Percentiles rank a stretch among this genome's conserved stretches.
These are phyloP conservation scores for Leccinum longicurvipes DNA, from an alignment of 768 basidiomycete genomes.

Conservation along the genomic window DNA sequence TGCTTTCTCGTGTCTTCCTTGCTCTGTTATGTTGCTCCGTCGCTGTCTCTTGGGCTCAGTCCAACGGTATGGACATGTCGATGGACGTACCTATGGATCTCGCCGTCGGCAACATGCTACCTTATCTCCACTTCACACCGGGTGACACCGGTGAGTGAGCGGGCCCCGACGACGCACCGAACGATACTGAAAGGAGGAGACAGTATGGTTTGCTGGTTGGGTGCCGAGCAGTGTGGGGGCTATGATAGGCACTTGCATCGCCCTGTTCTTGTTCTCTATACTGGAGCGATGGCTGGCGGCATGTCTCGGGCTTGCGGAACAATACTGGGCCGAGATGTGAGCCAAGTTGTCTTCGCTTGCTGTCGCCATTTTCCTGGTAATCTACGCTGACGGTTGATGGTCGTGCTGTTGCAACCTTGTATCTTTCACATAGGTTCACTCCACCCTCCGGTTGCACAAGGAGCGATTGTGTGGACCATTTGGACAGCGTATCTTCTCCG, in stretches of 20 bases:
- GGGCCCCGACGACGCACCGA: slow-evolving; percentile 23
- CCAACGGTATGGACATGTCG: slow-evolving; percentile 58
- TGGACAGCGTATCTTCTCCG: slow-evolving; percentile 14
- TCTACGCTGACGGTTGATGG: neutral
- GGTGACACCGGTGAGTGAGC: slow-evolving; percentile 48
- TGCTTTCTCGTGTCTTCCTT: slow-evolving; percentile 8
- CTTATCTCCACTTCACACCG: slow-evolving; percentile 62
- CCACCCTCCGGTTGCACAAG: slow-evolving; percentile 25
- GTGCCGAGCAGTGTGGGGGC: slow-evolving; percentile 60
- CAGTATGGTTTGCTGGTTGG: slow-evolving; percentile 66
- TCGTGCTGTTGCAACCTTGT: neutral
- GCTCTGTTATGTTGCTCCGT: slow-evolving; percentile 8
- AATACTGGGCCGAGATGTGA: slow-evolving; percentile 55
- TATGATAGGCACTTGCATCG: slow-evolving; percentile 74
- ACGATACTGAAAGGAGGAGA: slow-evolving; percentile 3
- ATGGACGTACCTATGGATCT: slow-evolving; percentile 52
- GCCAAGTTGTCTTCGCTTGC: slow-evolving; percentile 3
- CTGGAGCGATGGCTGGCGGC: slow-evolving; percentile 74
- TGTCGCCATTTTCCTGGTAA: neutral
- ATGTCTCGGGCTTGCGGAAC: slow-evolving; percentile 52
- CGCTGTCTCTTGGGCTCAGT: slow-evolving; percentile 18
- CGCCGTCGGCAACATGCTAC: slow-evolving; percentile 47
- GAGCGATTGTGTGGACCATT: slow-evolving; percentile 27
- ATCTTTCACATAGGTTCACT: neutral
- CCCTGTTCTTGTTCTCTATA: slow-evolving; percentile 68